Evolutionary conservation across 148 eudicot species (phyloP).

Genomic region (Vaccinium myrtillus): DNA sequence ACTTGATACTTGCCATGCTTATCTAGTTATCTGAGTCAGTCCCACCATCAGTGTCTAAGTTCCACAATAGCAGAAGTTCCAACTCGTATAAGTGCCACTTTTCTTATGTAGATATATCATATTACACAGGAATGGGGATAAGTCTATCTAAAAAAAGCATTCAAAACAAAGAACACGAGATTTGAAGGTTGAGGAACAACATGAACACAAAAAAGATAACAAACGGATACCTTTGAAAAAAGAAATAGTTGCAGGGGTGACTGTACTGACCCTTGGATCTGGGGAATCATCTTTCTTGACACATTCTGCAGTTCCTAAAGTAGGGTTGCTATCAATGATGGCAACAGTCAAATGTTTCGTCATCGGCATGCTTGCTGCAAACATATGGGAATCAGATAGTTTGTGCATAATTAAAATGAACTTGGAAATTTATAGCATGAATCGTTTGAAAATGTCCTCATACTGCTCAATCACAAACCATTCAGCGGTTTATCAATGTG

Average conservation of each 20-base stretch:
- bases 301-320: constrained; percentile 41
- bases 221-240: constrained; percentile 67
- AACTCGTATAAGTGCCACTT: too few species aligned
- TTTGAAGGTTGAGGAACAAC: neutral
- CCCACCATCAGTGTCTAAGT: neutral
- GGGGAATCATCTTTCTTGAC: constrained; percentile 73
- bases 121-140: neutral
- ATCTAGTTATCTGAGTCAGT: neutral
- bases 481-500: neutral
- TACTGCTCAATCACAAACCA: neutral
- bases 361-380: constrained; percentile 77
- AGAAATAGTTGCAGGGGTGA: constrained; percentile 85
- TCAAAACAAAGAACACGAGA: neutral
- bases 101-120: neutral
- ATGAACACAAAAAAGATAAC: neutral
- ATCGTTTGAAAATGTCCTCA: neutral
- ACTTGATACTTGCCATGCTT: neutral
- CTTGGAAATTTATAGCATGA: neutral
- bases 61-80: neutral
- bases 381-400: constrained; percentile 7
- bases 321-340: constrained; percentile 90
- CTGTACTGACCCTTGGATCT: constrained; percentile 96
- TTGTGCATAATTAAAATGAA: neutral
- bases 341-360: constrained; percentile 73
- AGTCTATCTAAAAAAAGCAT: constrained; percentile 1